These are phyloP conservation scores for Hortiboletus flavorubellus DNA, from an alignment of 768 basidiomycete genomes.

Conservation along the genomic window DNA sequence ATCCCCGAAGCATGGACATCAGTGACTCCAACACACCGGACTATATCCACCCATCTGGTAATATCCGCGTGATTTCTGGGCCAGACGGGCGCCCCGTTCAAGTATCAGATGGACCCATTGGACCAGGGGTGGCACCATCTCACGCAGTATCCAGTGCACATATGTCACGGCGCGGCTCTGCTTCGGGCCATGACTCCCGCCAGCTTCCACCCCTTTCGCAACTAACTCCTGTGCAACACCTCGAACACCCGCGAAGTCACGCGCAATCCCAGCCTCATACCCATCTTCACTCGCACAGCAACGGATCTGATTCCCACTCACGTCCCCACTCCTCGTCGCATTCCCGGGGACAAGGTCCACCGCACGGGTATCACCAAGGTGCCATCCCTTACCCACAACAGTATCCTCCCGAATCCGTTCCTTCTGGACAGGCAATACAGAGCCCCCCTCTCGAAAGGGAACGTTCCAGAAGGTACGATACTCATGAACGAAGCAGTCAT, in stretches of 20 bases:
- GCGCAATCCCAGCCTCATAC: constrained; percentile 37
- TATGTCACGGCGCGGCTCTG: constrained; percentile 42
- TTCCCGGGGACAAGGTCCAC: constrained; percentile 42
- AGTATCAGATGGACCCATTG: constrained; percentile 47
- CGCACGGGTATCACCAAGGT: constrained; percentile 33
- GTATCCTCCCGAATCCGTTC: constrained; percentile 43
- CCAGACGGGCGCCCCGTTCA: constrained; percentile 50
- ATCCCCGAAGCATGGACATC: constrained; percentile 41
- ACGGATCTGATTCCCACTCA: constrained; percentile 43
- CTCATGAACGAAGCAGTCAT: constrained; percentile 38
- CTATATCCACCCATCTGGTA: constrained; percentile 47
- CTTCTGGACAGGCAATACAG: constrained; percentile 44
- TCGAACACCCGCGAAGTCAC: constrained; percentile 33
- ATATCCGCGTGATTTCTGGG: constrained; percentile 43
- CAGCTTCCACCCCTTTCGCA: constrained; percentile 49
- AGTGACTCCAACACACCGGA: constrained; percentile 50
- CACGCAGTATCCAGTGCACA: constrained; percentile 38
- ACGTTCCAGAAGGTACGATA: constrained; percentile 48
- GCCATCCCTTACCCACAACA: constrained; percentile 42
- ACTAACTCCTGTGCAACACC: constrained; percentile 42
- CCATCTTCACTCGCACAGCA: constrained; percentile 40
- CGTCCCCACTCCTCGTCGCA: constrained; percentile 51
- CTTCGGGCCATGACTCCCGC: constrained; percentile 43
- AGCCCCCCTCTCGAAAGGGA: constrained; percentile 49
- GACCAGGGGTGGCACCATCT: constrained; percentile 37